Evolutionary conservation across 495 filamentous ascomycete genomes (phyloP).

Genomic region (Astrothelium subdiscretum): DNA sequence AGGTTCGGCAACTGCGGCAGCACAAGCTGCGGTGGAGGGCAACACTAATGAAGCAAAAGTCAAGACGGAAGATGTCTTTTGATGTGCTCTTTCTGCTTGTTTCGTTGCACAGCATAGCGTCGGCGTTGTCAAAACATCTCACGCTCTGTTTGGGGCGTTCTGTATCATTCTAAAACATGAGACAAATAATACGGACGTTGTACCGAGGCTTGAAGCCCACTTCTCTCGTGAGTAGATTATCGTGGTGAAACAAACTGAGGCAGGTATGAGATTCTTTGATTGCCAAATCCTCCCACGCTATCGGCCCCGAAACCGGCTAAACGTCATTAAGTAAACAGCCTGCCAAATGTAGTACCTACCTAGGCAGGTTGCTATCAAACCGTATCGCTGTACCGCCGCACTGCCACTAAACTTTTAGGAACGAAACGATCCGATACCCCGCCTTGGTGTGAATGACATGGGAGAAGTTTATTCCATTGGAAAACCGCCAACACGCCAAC

Average conservation of each 20-base stretch:
- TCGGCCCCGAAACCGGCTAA: neutral
- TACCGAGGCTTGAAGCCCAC: too few species aligned
- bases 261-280: neutral
- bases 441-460: neutral
- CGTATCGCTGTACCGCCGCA: neutral
- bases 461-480: too few species aligned
- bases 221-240: too few species aligned
- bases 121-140: neutral
- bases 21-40: neutral
- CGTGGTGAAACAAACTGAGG: too few species aligned
- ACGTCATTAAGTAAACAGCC: neutral
- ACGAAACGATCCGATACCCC: neutral
- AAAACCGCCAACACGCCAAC: too few species aligned
- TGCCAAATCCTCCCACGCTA: neutral
- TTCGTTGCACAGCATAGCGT: neutral
- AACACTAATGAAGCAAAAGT: neutral
- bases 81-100: neutral
- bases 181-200: too few species aligned
- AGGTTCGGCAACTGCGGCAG: conserved; percentile 2
- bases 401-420: neutral
- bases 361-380: too few species aligned
- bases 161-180: neutral
- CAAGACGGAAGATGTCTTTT: neutral
- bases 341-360: too few species aligned
- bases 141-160: neutral